These are phyloP conservation scores for Arthrobotrys sinensis DNA, from an alignment of 2,329 filamentous ascomycete species.

Conservation along the genomic window DNA sequence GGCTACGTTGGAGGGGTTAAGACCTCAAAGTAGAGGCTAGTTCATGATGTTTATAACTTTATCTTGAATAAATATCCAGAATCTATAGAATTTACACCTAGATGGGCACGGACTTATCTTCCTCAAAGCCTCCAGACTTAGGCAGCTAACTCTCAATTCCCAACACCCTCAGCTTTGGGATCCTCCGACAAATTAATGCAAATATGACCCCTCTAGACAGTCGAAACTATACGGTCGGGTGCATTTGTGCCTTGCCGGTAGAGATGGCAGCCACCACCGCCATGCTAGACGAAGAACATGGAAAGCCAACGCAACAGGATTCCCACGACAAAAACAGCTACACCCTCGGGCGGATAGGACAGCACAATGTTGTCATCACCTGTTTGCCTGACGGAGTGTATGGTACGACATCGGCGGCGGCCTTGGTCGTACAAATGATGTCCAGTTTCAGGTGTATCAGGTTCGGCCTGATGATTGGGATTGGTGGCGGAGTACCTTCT, in stretches of 20 bases:
- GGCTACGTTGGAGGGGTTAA: too few species aligned
- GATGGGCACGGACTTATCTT: too few species aligned
- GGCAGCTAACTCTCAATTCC: neutral
- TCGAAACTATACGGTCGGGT: constrained; percentile 65
- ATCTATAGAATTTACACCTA: too few species aligned
- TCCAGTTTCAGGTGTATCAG: constrained; percentile 59
- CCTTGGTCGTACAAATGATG: constrained; percentile 59
- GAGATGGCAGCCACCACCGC: constrained; percentile 65
- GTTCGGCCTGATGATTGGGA: constrained; percentile 64
- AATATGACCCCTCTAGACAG: constrained; percentile 13
- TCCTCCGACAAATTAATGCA: too few species aligned
- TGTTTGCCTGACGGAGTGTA: constrained; percentile 61
- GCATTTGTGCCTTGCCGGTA: constrained; percentile 65
- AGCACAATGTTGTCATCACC: constrained; percentile 64
- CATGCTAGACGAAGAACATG: constrained; percentile 65
- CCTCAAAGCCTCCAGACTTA: neutral
- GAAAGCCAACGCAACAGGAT: constrained; percentile 45
- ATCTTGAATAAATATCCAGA: too few species aligned
- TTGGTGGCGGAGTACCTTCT: constrained; percentile 64
- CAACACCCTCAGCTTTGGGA: neutral
- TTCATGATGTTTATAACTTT: too few species aligned
- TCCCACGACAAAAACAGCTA: constrained; percentile 64
- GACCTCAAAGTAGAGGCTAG: too few species aligned
- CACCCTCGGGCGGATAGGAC: constrained; percentile 63
- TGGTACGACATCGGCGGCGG: constrained; percentile 61